These are phyloP conservation scores for Solanum arcanum DNA, from an alignment of 257 asterid species.

Conservation along the genomic window DNA sequence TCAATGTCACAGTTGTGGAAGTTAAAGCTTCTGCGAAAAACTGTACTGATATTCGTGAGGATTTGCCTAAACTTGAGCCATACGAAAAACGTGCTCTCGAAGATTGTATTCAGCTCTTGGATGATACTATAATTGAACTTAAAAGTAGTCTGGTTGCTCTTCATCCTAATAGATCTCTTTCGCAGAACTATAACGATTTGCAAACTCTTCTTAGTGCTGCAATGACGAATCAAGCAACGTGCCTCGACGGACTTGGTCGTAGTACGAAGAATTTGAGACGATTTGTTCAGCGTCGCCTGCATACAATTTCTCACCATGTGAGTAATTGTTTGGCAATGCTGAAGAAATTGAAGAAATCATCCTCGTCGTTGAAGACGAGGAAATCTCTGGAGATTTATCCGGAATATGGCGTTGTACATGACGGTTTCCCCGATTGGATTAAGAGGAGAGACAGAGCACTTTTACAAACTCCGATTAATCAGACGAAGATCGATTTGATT, in stretches of 20 bases:
- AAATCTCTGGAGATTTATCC: conserved; percentile 18
- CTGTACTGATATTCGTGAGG: conserved; percentile 45
- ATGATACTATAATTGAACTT: conserved; percentile 44
- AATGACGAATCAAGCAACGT: conserved; percentile 87
- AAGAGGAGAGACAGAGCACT: conserved; percentile 40
- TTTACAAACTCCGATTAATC: conserved; percentile 40
- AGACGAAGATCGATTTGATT: conserved; percentile 25
- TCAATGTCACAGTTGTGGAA: conserved; percentile 54
- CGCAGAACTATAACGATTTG: conserved; percentile 36
- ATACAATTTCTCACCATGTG: conserved; percentile 53
- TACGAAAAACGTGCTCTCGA: conserved; percentile 59
- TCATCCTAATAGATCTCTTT: conserved; percentile 14
- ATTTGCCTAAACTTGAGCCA: conserved; percentile 32
- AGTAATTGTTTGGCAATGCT: conserved; percentile 85
- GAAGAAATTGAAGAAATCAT: conserved; percentile 31
- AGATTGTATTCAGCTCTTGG: conserved; percentile 68
- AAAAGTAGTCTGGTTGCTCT: conserved; percentile 27
- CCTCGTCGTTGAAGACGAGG: not conserved
- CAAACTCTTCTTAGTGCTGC: conserved; percentile 82
- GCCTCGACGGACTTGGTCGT: conserved; percentile 85
- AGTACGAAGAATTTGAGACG: conserved; percentile 42
- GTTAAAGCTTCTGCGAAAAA: conserved; percentile 38
- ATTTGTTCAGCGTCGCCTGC: conserved; percentile 36
- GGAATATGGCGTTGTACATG: conserved; percentile 21
- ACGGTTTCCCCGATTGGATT: conserved; percentile 69